Base-by-base conservation (phyloP, 208 protist species). In the Trypanosoma rangeli region DNA sequence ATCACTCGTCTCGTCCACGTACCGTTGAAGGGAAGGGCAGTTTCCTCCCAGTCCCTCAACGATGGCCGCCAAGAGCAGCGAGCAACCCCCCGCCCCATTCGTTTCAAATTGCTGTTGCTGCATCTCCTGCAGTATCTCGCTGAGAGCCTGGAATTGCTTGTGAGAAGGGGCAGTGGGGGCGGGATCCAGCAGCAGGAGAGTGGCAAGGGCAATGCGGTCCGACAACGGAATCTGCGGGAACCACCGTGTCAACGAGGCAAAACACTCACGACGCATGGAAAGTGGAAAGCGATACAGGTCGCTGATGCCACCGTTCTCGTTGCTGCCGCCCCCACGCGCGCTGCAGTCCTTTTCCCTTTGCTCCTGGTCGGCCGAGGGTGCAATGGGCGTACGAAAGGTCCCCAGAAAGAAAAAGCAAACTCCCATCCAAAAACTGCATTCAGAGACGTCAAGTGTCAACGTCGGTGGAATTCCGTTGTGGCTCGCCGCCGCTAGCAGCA, bases 1-100 rank as follows among this genome's bases (percentile, higher is more conserved):
- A 37, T 95, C 90, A 28, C 74, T 75, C 26, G 74, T 90, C 78
- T 82, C 82, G 76, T 95, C 90, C 37, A 94, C 78, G 77, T 95
- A 95, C 20, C 82, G 81, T 72, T 95, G 90, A 56, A 95, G 72
- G 3, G 84, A 74, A 26, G n/a, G n/a, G n/a, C 50, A 35, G 61
- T 74, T 53, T 5, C 48, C 48, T 7, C 48, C 70, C 22, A 76
- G 62, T 0, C 74, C 80, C 55, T 92, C 86, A 56, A 92, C 86
- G 8, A 74, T 83, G 0, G 86, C 84, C 13, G 86, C 71, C 22
- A 95, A 53, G 42, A 95, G 68, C 3, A 95, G 74, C 20, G 85
- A 92, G 20, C 29, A 68, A 20, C 63, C 33, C 12, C 44, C 5
- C 10, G 28, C 13, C n/a, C 8, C 22, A 61, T n/a, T 24, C 18